These are phyloP conservation scores for Fabrea salina DNA, from an alignment of 169 alveolate genomes.

Conservation along the genomic window DNA sequence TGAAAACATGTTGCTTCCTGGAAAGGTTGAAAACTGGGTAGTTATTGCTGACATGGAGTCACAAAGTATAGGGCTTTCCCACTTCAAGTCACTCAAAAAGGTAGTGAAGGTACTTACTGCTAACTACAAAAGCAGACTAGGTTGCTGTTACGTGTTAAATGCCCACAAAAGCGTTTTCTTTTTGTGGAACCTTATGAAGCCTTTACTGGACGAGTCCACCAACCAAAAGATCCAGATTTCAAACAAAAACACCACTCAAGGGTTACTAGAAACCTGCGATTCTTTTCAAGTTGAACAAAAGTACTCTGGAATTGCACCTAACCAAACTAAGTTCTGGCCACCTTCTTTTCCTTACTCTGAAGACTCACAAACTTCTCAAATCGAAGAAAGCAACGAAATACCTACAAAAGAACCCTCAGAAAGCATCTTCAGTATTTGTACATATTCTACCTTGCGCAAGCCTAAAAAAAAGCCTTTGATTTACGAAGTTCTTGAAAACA, in stretches of 20 bases:
- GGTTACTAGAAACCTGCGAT: slow-evolving; percentile 10
- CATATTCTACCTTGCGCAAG: not conserved
- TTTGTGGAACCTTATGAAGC: slow-evolving; percentile 37
- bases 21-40: slow-evolving; percentile 77
- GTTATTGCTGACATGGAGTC: slow-evolving; percentile 64
- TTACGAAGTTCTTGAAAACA: not conserved
- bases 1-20: slow-evolving; percentile 69
- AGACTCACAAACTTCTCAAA: not conserved
- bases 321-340: slow-evolving; percentile 11
- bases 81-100: slow-evolving; percentile 39
- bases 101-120: slow-evolving; percentile 33
- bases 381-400: not conserved
- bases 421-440: not conserved
- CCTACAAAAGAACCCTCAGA: not conserved
- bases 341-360: not conserved
- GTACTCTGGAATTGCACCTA: slow-evolving; percentile 35
- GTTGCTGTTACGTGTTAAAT: slow-evolving; percentile 37
- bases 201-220: slow-evolving; percentile 45
- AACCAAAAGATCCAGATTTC: slow-evolving; percentile 43
- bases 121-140: slow-evolving; percentile 46
- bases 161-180: slow-evolving; percentile 36
- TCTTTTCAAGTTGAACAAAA: slow-evolving; percentile 28
- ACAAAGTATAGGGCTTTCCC: slow-evolving; percentile 49
- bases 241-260: slow-evolving; percentile 28
- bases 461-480: not conserved